These are phyloP conservation scores for Diaporthe sp. DNA, from an alignment of 2,329 filamentous ascomycete genomes.

Conservation along the genomic window DNA sequence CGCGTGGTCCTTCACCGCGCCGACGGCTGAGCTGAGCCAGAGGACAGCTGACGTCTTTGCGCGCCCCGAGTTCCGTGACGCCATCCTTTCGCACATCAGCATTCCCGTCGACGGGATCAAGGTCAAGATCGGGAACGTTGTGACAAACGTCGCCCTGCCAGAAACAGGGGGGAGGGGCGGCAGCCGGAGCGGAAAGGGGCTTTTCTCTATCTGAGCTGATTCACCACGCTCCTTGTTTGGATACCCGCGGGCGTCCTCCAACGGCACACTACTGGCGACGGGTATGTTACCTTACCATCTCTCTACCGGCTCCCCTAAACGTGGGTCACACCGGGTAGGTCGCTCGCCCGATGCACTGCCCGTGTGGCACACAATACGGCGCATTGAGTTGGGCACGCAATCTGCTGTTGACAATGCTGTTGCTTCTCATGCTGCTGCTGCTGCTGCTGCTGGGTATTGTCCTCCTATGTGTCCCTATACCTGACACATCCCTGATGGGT, in stretches of 20 bases:
- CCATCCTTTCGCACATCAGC: constrained; percentile 50
- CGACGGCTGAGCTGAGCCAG: constrained; percentile 54
- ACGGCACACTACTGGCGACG: background rate
- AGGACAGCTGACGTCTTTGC: constrained; percentile 48
- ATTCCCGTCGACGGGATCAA: constrained; percentile 73
- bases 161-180: constrained; percentile 1
- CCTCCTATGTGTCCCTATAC: background rate
- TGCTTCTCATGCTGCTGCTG: background rate
- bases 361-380: background rate
- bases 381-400: constrained; percentile 18
- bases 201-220: constrained; percentile 30
- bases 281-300: background rate
- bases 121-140: constrained; percentile 78
- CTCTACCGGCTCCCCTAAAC: background rate
- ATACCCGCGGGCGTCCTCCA: background rate
- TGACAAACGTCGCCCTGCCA: constrained; percentile 61
- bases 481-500: background rate
- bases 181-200: background rate
- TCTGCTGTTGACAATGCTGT: background rate
- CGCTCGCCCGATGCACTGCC: background rate
- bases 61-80: constrained; percentile 37
- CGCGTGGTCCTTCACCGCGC: constrained; percentile 79
- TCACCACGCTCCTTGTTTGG: background rate
- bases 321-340: background rate
- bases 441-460: background rate